A percentile compares a stretch with the other conserved stretches of the same genome.
These are phyloP conservation scores for Microsporum audouinii DNA, from an alignment of 2,329 filamentous ascomycete genomes.

Conservation along the genomic window DNA sequence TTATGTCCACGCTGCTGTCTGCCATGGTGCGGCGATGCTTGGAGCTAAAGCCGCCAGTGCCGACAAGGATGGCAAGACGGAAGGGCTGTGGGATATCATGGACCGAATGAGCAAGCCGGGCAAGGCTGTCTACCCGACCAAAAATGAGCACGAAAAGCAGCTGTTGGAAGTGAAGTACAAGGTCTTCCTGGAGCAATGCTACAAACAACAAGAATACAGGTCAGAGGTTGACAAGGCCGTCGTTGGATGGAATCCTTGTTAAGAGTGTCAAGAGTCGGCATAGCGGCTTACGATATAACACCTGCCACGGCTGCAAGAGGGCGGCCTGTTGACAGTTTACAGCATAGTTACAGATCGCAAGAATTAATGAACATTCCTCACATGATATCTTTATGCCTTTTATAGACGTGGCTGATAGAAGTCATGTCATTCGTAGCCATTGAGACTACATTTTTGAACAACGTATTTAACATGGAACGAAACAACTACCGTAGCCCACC, in stretches of 20 bases:
- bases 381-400: too few species aligned
- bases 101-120: constrained; percentile 93
- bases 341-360: too few species aligned
- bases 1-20: constrained; percentile 90
- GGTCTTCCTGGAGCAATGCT: constrained; percentile 88
- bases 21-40: constrained; percentile 96
- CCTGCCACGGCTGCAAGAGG: too few species aligned
- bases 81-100: constrained; percentile 94
- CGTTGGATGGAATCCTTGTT: constrained; percentile 28
- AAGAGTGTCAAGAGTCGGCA: neutral
- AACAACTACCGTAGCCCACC: neutral
- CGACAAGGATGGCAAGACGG: constrained; percentile 62
- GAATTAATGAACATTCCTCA: too few species aligned
- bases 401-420: too few species aligned
- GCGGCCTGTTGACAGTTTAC: too few species aligned
- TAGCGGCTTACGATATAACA: too few species aligned
- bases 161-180: constrained; percentile 82
- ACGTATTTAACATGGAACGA: too few species aligned
- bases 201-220: constrained; percentile 72
- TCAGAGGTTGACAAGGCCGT: constrained; percentile 59
- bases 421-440: too few species aligned
- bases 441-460: too few species aligned
- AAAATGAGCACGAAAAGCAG: constrained; percentile 61
- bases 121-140: constrained; percentile 64
- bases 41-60: constrained; percentile 92